Percentiles rank a stretch among this genome's conserved stretches.
phyloP scores from a whole-genome alignment of 192 early-diverging fungal species.

The Funneliformis mosseae region DNA sequence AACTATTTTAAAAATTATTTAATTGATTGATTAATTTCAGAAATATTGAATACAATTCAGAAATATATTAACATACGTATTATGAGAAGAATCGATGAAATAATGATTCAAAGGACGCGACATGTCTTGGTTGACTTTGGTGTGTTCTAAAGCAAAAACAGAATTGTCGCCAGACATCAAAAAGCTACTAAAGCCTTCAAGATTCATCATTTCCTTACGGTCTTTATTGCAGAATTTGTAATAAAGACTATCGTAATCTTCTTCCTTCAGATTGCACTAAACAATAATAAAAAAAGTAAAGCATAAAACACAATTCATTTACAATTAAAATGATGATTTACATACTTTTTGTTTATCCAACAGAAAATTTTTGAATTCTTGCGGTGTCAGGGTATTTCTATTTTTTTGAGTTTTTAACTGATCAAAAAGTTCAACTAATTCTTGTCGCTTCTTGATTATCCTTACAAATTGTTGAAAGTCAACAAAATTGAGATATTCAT shows the following conservation, averaged over 20 bases:
- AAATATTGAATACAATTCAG: neutral
- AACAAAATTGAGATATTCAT: conserved; percentile 52
- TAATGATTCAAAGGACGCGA: conserved; percentile 73
- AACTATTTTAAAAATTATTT: conserved; percentile 34
- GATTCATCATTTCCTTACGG: conserved; percentile 57
- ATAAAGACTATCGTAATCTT: conserved; percentile 59
- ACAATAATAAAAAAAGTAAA: conserved; percentile 3
- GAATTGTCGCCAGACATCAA: conserved; percentile 65
- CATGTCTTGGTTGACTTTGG: conserved; percentile 66
- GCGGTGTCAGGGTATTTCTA: conserved; percentile 43
- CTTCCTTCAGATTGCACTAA: conserved; percentile 44
- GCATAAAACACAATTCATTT: neutral
- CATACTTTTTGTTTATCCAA: conserved; percentile 59
- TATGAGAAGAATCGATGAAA: conserved; percentile 86
- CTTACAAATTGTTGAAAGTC: conserved; percentile 66
- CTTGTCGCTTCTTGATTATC: conserved; percentile 60
- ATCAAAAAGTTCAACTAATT: conserved; percentile 60
- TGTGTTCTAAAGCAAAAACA: conserved; percentile 53
- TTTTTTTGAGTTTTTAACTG: conserved; percentile 40
- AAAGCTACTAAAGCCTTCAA: conserved; percentile 68
- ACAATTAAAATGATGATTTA: neutral
- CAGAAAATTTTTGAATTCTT: conserved; percentile 62
- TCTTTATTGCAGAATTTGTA: conserved; percentile 54
- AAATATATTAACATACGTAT: conserved; percentile 55
- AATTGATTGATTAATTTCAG: neutral